Percentiles rank a stretch among this genome's conserved stretches.
Conservation (phyloP, 371 early-diverging fungal species). For the Mortierella sp. region DNA sequence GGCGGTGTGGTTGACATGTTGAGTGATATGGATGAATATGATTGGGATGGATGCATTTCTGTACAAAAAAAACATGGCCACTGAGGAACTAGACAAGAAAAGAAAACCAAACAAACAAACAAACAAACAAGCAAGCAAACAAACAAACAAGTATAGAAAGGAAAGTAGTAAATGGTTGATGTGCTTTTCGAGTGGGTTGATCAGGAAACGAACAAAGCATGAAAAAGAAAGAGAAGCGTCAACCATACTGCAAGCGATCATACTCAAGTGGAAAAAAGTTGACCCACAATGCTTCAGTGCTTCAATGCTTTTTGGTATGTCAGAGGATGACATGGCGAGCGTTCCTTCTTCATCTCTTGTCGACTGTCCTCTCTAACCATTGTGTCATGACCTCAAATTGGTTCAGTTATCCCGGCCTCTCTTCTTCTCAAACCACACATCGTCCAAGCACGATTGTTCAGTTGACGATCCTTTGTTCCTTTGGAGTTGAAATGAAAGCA, state of each 20-base stretch:
- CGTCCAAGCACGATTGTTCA: not conserved
- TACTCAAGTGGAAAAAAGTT: not conserved
- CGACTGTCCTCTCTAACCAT: too few species aligned
- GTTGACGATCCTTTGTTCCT: not conserved
- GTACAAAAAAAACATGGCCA: not conserved
- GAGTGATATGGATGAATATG: too few species aligned
- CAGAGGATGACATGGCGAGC: not conserved
- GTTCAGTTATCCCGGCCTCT: too few species aligned
- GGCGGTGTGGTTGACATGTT: too few species aligned
- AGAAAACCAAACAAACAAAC: not conserved
- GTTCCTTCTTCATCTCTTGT: too few species aligned
- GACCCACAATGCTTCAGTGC: too few species aligned
- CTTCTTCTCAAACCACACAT: constrained; percentile 9
- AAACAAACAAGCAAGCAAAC: not conserved
- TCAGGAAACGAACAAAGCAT: not conserved
- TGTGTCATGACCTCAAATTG: too few species aligned
- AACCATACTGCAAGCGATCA: not conserved
- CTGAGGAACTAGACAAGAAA: not conserved
- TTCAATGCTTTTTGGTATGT: not conserved
- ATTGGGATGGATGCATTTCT: too few species aligned
- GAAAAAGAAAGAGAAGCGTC: not conserved
- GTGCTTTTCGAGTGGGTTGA: not conserved
- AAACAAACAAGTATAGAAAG: not conserved
- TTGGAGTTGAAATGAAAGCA: constrained; percentile 13
- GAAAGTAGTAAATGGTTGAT: not conserved